Conservation (phyloP, 371 early-diverging fungal species). For the Mortierella sp. region DNA sequence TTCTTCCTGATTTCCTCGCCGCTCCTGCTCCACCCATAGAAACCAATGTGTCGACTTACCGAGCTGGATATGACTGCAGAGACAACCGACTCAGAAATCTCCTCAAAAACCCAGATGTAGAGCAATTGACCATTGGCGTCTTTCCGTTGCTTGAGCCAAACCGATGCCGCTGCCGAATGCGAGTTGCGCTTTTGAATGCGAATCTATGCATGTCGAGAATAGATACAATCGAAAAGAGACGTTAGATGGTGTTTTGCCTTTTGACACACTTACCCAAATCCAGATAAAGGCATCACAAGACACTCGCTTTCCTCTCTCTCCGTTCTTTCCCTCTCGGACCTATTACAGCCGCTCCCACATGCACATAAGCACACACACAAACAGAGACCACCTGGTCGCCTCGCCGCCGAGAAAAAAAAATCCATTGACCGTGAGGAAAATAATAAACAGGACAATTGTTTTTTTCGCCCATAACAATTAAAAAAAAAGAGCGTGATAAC, state of each 20-base stretch:
- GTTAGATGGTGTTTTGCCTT: not conserved
- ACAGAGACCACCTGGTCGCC: not conserved
- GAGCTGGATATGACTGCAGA: constrained; percentile 56
- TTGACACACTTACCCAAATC: not conserved
- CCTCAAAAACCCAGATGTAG: constrained; percentile 82
- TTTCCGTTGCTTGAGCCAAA: constrained; percentile 77
- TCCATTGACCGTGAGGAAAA: not conserved
- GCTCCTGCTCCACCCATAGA: not conserved
- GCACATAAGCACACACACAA: not conserved
- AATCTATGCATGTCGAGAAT: constrained; percentile 59
- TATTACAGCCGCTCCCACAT: not conserved
- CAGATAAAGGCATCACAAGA: not conserved
- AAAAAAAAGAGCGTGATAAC: not conserved
- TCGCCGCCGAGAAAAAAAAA: not conserved
- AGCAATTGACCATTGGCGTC: constrained; percentile 67
- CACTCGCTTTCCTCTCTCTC: not conserved
- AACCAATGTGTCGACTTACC: constrained; percentile 30
- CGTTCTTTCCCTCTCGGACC: not conserved
- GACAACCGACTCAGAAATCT: constrained; percentile 71
- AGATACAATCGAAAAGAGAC: not conserved
- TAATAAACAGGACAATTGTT: not conserved
- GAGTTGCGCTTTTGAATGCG: constrained; percentile 74
- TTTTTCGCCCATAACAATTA: not conserved
- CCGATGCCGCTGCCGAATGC: constrained; percentile 71
- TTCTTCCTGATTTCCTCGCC: not conserved